Percentiles rank a stretch among this genome's conserved stretches.
Evolutionary conservation across 78 protist species (phyloP).

Genomic region (Dictyostelium intermedium): DNA sequence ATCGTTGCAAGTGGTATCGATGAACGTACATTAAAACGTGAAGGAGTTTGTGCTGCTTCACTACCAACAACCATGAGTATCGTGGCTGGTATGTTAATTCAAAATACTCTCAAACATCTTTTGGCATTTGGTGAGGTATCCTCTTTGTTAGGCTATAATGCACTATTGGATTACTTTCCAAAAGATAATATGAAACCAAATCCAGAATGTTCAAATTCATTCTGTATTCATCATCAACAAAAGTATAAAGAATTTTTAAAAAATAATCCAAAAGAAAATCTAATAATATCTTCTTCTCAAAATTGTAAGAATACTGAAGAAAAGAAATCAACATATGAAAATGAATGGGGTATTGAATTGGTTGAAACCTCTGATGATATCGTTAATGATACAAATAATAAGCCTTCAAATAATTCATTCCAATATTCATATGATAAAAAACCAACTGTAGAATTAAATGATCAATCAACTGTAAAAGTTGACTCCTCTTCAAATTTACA

Average conservation of each 20-base stretch:
- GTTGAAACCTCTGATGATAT: conserved; percentile 4
- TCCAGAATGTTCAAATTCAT: conserved; percentile 83
- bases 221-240: conserved; percentile 69
- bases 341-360: conserved; percentile 76
- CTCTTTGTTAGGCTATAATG: conserved; percentile 93
- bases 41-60: conserved; percentile 97
- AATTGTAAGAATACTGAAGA: not conserved
- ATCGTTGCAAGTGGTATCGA: conserved; percentile 94
- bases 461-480: conserved; percentile 38
- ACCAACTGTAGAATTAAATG: conserved; percentile 55
- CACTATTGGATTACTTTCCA: conserved; percentile 94
- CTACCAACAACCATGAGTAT: conserved; percentile 99
- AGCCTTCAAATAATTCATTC: not conserved
- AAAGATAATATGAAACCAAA: conserved; percentile 88
- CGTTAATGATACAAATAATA: not conserved
- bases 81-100: conserved; percentile 95
- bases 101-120: conserved; percentile 94
- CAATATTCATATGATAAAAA: conserved; percentile 48
- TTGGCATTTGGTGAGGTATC: conserved; percentile 93
- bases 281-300: no score
- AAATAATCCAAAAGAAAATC: not conserved
- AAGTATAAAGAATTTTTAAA: conserved; percentile 48
- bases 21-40: conserved; percentile 90
- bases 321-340: conserved; percentile 35
- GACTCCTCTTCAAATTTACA: not conserved